These are phyloP conservation scores for Talaromyces sp. DNA, from an alignment of 2,329 filamentous ascomycete genomes.

Conservation along the genomic window DNA sequence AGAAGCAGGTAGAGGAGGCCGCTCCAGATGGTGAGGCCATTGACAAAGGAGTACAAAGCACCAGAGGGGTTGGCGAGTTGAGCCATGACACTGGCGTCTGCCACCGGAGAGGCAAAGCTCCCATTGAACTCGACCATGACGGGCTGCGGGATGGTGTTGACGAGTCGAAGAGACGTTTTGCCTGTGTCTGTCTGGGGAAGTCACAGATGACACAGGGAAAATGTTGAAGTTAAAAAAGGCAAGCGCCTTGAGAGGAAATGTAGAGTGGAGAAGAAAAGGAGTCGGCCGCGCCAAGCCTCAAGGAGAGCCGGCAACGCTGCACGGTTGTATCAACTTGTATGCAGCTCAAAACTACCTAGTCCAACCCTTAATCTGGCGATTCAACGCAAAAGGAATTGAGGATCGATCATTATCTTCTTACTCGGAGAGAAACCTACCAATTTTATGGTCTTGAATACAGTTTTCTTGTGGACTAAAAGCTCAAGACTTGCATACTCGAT, in stretches of 20 bases:
- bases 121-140: slow-evolving; percentile 56
- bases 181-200: neutral
- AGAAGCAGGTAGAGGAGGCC: slow-evolving; percentile 68
- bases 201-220: neutral
- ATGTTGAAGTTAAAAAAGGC: neutral
- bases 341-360: neutral
- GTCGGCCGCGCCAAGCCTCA: slow-evolving; percentile 13
- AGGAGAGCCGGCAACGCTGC: neutral
- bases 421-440: neutral
- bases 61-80: slow-evolving; percentile 48
- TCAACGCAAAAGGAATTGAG: neutral
- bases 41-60: slow-evolving; percentile 51
- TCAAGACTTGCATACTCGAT: neutral
- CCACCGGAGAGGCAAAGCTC: slow-evolving; percentile 67
- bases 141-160: neutral
- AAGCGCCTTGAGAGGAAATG: neutral
- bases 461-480: neutral
- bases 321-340: neutral
- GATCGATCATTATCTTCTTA: neutral
- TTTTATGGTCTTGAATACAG: neutral
- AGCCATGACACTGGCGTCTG: slow-evolving; percentile 58
- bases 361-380: neutral
- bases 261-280: slow-evolving; percentile 17
- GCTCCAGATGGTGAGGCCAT: slow-evolving; percentile 62
- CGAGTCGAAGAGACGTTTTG: neutral